Percentiles rank a stretch among this genome's conserved stretches.
Evolutionary conservation across 495 filamentous ascomycete genomes (phyloP).

Genomic region (Cercophora newfieldiana): DNA sequence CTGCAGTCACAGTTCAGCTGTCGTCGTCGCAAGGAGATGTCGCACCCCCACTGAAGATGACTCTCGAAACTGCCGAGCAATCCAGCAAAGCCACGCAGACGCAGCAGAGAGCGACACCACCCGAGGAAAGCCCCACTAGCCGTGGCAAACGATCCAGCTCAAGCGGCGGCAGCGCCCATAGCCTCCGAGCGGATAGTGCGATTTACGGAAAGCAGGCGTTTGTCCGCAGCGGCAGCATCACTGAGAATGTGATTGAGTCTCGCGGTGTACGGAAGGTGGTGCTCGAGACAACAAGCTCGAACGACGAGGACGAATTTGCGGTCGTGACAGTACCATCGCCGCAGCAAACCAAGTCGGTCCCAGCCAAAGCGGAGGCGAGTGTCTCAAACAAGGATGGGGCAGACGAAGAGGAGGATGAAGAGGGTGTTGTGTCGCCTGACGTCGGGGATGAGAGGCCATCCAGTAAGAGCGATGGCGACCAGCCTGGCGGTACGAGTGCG

Average conservation of each 20-base stretch:
- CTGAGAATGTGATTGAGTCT: conserved; percentile 79
- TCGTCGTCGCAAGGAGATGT: conserved; percentile 25
- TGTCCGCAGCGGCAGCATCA: conserved; percentile 83
- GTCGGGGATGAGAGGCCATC: conserved; percentile 15
- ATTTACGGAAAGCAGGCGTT: conserved; percentile 48
- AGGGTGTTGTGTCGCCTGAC: conserved; percentile 16
- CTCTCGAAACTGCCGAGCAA: conserved; percentile 23
- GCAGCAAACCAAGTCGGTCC: conserved; percentile 17
- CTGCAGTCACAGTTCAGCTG: conserved; percentile 35
- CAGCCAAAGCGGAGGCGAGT: not conserved
- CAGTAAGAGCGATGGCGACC: conserved; percentile 12
- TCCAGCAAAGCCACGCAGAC: conserved; percentile 31
- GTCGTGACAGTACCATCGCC: conserved; percentile 15
- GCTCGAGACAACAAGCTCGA: conserved; percentile 65
- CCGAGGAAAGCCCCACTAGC: not conserved
- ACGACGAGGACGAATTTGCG: conserved; percentile 35
- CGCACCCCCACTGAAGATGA: conserved; percentile 14
- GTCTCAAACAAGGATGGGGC: conserved; percentile 15
- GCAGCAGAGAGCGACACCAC: conserved; percentile 16
- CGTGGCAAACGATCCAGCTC: conserved; percentile 13
- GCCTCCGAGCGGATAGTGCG: conserved; percentile 19
- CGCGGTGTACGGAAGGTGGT: conserved; percentile 84
- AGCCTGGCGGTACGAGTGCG: conserved; percentile 14
- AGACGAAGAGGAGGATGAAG: conserved; percentile 24
- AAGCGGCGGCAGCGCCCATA: conserved; percentile 26